phyloP scores from a whole-genome alignment of 768 basidiomycete species.

The Leccinum fibrillosum region DNA sequence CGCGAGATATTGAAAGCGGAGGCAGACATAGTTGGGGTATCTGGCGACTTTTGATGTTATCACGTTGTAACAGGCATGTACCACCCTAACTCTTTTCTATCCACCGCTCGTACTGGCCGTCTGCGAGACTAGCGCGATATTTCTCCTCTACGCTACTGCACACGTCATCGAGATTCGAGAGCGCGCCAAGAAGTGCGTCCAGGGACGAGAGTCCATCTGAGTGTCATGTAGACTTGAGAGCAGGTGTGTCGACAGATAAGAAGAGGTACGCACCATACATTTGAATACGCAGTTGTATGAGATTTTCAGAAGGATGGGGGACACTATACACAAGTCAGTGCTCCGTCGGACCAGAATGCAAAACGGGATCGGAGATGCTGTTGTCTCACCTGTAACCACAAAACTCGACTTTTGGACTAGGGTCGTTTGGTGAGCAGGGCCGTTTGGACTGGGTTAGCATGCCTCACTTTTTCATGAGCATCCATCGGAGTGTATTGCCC shows the following conservation, averaged over 20 bases:
- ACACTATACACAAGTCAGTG: constrained; percentile 19
- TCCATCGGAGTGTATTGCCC: constrained; percentile 94
- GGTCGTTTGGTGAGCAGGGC: constrained; percentile 4
- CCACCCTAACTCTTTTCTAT: constrained; percentile 54
- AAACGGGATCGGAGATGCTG: no score
- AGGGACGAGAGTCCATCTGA: constrained; percentile 86
- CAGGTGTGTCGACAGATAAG: neutral
- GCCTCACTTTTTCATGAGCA: constrained; percentile 97
- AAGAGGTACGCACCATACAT: constrained; percentile 82
- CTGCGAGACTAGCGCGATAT: constrained; percentile 58
- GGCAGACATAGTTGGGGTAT: no score
- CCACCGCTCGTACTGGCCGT: constrained; percentile 61
- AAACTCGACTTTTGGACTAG: neutral
- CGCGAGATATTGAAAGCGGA: no score
- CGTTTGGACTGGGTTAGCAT: neutral
- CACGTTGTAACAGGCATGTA: neutral
- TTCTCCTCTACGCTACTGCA: constrained; percentile 67
- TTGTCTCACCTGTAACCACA: neutral
- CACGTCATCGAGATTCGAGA: constrained; percentile 74
- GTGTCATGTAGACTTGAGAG: neutral
- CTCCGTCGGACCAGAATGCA: neutral
- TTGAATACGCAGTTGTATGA: constrained; percentile 96
- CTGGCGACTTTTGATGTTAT: no score
- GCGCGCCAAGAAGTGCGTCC: constrained; percentile 70
- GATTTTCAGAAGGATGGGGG: constrained; percentile 96